A percentile compares a stretch with the other conserved stretches of the same genome.
Evolutionary conservation across 177 flowering plant species (phyloP).

Genomic region (Vitis hybrid): DNA sequence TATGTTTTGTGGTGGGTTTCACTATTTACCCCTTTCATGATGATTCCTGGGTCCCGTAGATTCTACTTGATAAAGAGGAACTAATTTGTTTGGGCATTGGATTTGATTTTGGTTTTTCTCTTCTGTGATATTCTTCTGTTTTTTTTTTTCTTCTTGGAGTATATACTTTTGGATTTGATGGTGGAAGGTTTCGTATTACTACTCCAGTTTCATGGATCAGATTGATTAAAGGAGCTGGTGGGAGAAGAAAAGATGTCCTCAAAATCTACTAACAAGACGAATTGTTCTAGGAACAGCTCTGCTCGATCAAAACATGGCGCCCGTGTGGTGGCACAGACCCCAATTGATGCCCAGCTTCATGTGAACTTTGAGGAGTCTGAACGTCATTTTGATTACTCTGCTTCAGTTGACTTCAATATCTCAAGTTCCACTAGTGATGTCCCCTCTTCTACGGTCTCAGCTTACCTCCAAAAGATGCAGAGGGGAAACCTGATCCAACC

Average conservation of each 20-base stretch:
- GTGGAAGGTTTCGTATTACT: background rate
- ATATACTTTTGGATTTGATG: background rate
- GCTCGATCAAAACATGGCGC: constrained; percentile 52
- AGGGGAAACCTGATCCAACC: constrained; percentile 76
- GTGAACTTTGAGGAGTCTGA: constrained; percentile 61
- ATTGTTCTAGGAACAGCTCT: constrained; percentile 58
- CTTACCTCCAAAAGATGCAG: constrained; percentile 72
- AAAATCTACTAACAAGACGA: constrained; percentile 46
- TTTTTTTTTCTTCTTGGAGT: background rate
- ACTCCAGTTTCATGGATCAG: constrained; percentile 4
- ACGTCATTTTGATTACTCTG: constrained; percentile 59
- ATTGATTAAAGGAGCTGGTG: constrained; percentile 4
- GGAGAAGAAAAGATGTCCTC: constrained; percentile 47
- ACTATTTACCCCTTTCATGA: constrained; percentile 11
- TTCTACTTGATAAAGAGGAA: constrained; percentile 14
- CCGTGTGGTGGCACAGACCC: constrained; percentile 59
- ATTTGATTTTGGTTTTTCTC: constrained; percentile 10
- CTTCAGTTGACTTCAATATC: constrained; percentile 49
- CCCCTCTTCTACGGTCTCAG: constrained; percentile 56
- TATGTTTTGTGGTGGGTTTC: constrained; percentile 9
- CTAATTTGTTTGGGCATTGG: constrained; percentile 1
- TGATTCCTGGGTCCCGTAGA: constrained; percentile 23
- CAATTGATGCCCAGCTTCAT: constrained; percentile 76
- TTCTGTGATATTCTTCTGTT: background rate
- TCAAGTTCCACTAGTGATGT: constrained; percentile 48